phyloP scores from a whole-genome alignment of 768 basidiomycete genomes.

The Lactarius psammicola region DNA sequence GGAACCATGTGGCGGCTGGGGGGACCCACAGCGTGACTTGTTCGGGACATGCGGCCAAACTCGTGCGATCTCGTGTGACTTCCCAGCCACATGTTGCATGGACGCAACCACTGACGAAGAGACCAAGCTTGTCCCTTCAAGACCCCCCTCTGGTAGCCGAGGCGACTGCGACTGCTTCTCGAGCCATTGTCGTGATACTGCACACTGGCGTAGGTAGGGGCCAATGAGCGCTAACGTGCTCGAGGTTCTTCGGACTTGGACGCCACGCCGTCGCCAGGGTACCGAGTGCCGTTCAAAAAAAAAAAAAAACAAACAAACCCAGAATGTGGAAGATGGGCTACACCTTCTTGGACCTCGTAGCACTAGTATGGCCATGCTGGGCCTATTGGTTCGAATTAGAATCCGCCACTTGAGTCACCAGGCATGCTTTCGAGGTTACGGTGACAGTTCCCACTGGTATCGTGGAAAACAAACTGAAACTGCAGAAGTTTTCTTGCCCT shows the following conservation, averaged over 20 bases:
- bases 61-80: neutral
- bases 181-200: neutral
- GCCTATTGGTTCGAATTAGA: neutral
- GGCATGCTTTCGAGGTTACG: neutral
- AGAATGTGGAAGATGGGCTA: neutral
- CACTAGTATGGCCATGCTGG: neutral
- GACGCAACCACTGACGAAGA: neutral
- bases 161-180: neutral
- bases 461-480: neutral
- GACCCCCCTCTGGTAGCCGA: neutral
- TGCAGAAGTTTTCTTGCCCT: neutral
- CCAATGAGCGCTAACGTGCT: neutral
- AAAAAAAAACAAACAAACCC: neutral
- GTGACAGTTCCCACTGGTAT: neutral
- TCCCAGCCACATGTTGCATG: neutral
- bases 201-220: neutral
- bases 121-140: neutral
- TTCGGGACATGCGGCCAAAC: neutral
- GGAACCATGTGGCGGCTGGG: neutral
- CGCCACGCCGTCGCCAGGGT: neutral
- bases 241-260: neutral
- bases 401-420: neutral
- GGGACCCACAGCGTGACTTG: neutral
- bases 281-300: neutral
- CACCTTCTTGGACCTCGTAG: neutral